A percentile compares a stretch with the other conserved stretches of the same genome.
Conservation (phyloP, 257 asterid genomes). For the Solanum medicagineum region DNA sequence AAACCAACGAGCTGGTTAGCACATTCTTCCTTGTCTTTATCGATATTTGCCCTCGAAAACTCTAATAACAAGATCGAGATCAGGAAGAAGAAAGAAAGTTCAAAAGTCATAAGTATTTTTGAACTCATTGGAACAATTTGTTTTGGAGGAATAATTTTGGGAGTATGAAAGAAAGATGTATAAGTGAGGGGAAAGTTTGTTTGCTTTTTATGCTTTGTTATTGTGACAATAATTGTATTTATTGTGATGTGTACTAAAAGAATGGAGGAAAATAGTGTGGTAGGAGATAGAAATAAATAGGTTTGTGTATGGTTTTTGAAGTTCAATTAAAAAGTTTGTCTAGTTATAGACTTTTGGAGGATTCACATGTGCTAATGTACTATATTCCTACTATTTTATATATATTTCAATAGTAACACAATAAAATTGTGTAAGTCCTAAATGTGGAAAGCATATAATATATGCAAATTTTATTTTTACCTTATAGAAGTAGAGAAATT, state of each 20-base stretch:
- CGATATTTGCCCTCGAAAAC: slow-evolving; percentile 24
- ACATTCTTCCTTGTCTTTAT: slow-evolving; percentile 46
- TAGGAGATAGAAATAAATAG: background rate
- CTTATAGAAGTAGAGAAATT: background rate
- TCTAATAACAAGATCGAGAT: background rate
- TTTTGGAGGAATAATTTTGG: background rate
- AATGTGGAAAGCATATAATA: fast-evolving
- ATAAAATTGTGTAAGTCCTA: background rate
- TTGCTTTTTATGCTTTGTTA: background rate
- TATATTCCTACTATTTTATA: background rate
- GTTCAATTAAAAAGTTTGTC: background rate
- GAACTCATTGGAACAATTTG: slow-evolving; percentile 10
- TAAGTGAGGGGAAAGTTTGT: background rate
- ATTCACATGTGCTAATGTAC: background rate
- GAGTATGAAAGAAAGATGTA: background rate
- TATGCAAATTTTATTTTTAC: fast-evolving
- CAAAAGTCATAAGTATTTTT: background rate
- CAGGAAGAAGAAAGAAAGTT: background rate
- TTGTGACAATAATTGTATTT: background rate
- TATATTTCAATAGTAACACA: background rate
- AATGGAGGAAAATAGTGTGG: background rate
- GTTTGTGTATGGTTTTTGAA: background rate
- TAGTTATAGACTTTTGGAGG: background rate
- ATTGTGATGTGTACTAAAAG: background rate
- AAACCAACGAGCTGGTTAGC: slow-evolving; percentile 33